Evolutionary conservation across 768 basidiomycete species (phyloP), one percentile per base, ranked within the genome.

Genomic region (Coprinellus aureogranulatus): DNA sequence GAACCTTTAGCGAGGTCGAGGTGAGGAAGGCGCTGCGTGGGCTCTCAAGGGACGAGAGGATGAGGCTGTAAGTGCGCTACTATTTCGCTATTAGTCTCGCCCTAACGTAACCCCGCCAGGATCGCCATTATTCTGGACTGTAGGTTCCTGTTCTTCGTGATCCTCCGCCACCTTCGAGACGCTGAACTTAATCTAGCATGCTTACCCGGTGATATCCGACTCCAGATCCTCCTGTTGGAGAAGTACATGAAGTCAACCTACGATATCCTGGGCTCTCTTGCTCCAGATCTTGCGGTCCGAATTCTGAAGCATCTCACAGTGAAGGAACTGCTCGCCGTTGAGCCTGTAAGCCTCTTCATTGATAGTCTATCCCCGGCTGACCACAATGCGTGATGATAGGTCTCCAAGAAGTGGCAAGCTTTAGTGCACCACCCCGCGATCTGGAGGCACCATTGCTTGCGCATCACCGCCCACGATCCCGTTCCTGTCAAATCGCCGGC

Each of bases 221-320:
- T 90, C 5, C 93, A 94, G 68, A 92, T 95, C 44, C 79, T 89
- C 1, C 82, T 92, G 2, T 81, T 96, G 18, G 84, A 94, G 70
- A 92, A 92, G 69, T 94, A 96, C 62, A 81, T 83, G 34, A 84
- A 81, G 63, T 89, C 89, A 12, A 89, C 90, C 5, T 90, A 90
- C 64, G 94, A 96, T 66, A 79, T 96, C 49, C 75, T 95, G 28
- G 88, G 89, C 6, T 79, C 80, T 45, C 77, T 95, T 18, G 78
- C 87, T 0, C 86, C 86, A 0, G 80, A 86, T 20, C 70, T 94
- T 1, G 81, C 85, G 0, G 77, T 88, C 60, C 79, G 81, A 45
- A 77, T 94, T 40, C 74, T 95, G 26, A 81, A 79, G 62, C 72
- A 70, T 25, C 64, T 79, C 8, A 76, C 75, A 22, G 81, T 92